Evolutionary conservation across 345 rosid genomes (phyloP).

Genomic region (Populus pruinosa): DNA sequence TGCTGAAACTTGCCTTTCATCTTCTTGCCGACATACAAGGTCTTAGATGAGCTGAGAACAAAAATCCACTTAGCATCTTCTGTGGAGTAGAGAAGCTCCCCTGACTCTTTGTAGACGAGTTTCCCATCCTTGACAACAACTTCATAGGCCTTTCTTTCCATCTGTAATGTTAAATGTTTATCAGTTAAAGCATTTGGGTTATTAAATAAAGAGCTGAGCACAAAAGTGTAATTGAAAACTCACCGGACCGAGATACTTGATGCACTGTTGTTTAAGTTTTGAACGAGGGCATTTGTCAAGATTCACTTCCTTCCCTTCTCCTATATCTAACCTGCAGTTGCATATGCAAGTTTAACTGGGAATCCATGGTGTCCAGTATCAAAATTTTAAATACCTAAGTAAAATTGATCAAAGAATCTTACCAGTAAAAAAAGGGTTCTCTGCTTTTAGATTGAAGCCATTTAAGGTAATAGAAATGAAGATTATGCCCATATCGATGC

Average conservation of each 20-base stretch:
- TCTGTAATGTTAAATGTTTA: constrained; percentile 35
- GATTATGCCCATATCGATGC: constrained; percentile 92
- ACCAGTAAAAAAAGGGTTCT: constrained; percentile 99
- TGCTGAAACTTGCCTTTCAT: constrained; percentile 83
- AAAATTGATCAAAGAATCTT: constrained; percentile 19
- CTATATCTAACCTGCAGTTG: constrained; percentile 82
- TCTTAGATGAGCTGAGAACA: constrained; percentile 74
- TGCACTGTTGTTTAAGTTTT: constrained; percentile 84
- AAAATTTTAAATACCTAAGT: background rate
- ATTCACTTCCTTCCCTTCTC: constrained; percentile 86
- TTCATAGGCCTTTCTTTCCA: constrained; percentile 80
- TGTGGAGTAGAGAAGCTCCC: constrained; percentile 58
- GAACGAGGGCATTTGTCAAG: constrained; percentile 69
- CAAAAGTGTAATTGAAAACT: constrained; percentile 17
- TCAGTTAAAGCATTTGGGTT: constrained; percentile 5
- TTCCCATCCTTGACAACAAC: constrained; percentile 68
- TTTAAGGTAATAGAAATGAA: constrained; percentile 69
- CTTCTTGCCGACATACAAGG: constrained; percentile 74
- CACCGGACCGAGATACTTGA: constrained; percentile 93
- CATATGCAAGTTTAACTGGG: constrained; percentile 12
- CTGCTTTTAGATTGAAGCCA: constrained; percentile 82
- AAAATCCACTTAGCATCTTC: constrained; percentile 81
- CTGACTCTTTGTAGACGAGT: constrained; percentile 56
- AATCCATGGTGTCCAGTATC: constrained; percentile 11
- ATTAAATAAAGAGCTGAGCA: background rate